phyloP scores from a whole-genome alignment of 73 alveolate genomes.

The Symbiodinium natans region DNA sequence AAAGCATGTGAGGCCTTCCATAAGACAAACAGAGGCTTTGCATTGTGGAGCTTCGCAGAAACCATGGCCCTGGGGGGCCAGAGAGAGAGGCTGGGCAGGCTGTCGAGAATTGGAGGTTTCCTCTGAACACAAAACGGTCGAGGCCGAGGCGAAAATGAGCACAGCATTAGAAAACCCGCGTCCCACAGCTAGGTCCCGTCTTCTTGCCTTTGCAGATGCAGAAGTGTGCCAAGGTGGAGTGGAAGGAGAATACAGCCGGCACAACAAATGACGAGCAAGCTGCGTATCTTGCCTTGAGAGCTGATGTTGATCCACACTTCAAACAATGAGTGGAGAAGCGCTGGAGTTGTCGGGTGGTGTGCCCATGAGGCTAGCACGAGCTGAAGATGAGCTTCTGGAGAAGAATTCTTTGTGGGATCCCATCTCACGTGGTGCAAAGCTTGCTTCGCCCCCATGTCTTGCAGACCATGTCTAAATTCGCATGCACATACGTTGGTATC shows the following conservation, averaged over 20 bases:
- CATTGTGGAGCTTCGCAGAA: too few relatives aligned
- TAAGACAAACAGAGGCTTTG: too few relatives aligned
- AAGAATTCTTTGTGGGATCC: slow-evolving; percentile 10
- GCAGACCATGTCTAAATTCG: neutral
- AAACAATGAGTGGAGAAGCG: neutral
- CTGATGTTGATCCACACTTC: neutral
- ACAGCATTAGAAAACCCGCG: neutral
- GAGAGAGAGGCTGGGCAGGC: neutral
- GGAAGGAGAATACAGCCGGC: slow-evolving; percentile 57
- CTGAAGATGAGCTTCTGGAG: slow-evolving; percentile 16
- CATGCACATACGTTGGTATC: neutral
- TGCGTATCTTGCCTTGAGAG: neutral
- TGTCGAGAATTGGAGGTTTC: neutral
- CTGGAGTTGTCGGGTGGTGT: neutral
- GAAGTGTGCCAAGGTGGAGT: slow-evolving; percentile 14
- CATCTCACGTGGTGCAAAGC: slow-evolving; percentile 54
- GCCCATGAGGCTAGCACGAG: slow-evolving; percentile 32
- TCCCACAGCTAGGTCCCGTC: neutral
- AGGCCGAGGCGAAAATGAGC: neutral
- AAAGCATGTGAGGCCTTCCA: too few relatives aligned
- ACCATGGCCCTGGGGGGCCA: too few relatives aligned
- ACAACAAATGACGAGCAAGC: slow-evolving; percentile 72
- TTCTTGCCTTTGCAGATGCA: neutral
- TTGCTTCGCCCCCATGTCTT: neutral
- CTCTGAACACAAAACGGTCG: neutral